Conservation (phyloP, 2,329 filamentous ascomycete genomes). For the Apiospora marii region DNA sequence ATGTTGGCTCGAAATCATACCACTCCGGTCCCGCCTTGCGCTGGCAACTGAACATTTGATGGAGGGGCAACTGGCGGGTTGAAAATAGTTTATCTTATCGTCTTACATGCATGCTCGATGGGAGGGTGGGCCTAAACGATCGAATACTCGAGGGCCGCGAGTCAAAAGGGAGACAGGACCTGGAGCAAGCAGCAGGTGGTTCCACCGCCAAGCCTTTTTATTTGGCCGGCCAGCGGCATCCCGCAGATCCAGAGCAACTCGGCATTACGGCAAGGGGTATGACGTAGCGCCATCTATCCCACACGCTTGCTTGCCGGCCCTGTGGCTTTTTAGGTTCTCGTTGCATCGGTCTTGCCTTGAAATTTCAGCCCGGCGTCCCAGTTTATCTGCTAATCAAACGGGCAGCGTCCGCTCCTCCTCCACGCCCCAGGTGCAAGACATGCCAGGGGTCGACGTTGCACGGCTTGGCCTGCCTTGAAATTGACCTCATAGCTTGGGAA, state of each 20-base stretch:
- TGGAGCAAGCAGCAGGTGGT: background rate
- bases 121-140: background rate
- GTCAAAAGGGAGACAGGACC: background rate
- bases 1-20: conserved; percentile 9
- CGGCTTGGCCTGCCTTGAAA: conserved; percentile 10
- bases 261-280: background rate
- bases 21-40: conserved; percentile 12
- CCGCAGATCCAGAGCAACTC: conserved; percentile 5
- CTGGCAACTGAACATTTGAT: background rate
- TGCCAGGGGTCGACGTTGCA: background rate
- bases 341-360: conserved; percentile 1
- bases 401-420: background rate
- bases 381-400: background rate
- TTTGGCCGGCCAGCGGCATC: background rate
- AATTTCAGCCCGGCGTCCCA: background rate
- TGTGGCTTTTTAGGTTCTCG: conserved; percentile 10
- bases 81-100: conserved; percentile 29
- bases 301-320: background rate
- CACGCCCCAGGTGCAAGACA: background rate
- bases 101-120: conserved; percentile 11
- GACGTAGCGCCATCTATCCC: conserved; percentile 3
- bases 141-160: background rate
- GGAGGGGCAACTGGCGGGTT: conserved; percentile 25
- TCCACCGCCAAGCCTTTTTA: conserved; percentile 9
- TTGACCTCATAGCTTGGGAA: conserved; percentile 8